phyloP scores from a whole-genome alignment of 306 rosid species.

The Amphicarpaea edgeworthii region DNA sequence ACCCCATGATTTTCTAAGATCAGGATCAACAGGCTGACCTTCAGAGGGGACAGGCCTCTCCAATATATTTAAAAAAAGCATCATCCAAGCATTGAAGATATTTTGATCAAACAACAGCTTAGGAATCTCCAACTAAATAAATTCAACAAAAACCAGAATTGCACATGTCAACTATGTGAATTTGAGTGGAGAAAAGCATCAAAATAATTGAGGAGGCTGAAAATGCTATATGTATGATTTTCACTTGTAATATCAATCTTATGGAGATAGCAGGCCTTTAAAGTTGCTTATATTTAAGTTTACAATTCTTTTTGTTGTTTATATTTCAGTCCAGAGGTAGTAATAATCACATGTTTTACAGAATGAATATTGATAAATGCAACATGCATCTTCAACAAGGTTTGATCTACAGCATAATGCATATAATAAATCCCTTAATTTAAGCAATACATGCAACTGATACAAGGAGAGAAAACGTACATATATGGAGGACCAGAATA shows the following conservation, averaged over 20 bases:
- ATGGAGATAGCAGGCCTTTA: not conserved
- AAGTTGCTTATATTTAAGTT: too few relatives aligned
- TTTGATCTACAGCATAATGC: constrained; percentile 33
- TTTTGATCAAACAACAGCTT: constrained; percentile 83
- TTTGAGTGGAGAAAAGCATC: constrained; percentile 5
- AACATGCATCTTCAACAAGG: constrained; percentile 25
- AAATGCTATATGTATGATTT: not conserved
- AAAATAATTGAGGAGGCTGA: constrained; percentile 10
- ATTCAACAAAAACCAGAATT: constrained; percentile 33
- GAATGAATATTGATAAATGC: constrained; percentile 35
- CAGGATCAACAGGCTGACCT: constrained; percentile 92
- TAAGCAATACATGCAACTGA: constrained; percentile 25
- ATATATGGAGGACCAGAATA: constrained; percentile 99
- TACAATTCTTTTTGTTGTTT: too few relatives aligned
- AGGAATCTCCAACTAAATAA: constrained; percentile 94
- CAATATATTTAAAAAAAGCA: constrained; percentile 79
- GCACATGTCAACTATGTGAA: constrained; percentile 14
- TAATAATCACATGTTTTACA: constrained; percentile 9
- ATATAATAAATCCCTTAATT: not conserved
- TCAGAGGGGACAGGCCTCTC: constrained; percentile 94
- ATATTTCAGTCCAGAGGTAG: not conserved
- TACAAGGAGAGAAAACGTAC: constrained; percentile 53
- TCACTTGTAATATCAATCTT: not conserved
- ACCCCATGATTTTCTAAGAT: constrained; percentile 90
- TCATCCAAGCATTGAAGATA: constrained; percentile 95